Evolutionary conservation across 257 asterid species (phyloP).

Genomic region (Verbascum thapsus): DNA sequence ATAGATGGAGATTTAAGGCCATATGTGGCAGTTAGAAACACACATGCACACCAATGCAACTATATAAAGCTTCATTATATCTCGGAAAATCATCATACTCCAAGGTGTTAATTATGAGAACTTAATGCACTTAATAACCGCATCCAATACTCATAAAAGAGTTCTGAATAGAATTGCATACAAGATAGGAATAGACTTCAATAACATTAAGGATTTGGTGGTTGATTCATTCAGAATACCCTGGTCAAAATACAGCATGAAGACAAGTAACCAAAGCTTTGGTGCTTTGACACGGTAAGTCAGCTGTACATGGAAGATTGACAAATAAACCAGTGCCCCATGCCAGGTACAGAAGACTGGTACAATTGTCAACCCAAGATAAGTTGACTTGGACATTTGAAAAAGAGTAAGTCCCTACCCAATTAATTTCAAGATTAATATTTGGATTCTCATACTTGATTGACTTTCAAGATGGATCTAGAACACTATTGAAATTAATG

Average conservation of each 20-base stretch:
- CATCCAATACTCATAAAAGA: background rate
- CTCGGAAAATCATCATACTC: too few relatives aligned
- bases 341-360: constrained; percentile 18
- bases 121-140: background rate
- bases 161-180: constrained; percentile 9
- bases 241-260: constrained; percentile 1
- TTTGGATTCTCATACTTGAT: too few relatives aligned
- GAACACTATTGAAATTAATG: too few relatives aligned
- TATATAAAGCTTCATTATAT: too few relatives aligned
- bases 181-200: background rate
- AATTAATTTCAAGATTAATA: constrained; percentile 12
- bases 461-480: too few relatives aligned
- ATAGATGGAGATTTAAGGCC: background rate
- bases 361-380: constrained; percentile 5
- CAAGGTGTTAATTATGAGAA: background rate
- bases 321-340: constrained; percentile 21
- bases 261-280: constrained; percentile 19
- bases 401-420: constrained; percentile 1
- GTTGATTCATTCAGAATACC: background rate
- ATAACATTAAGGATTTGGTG: background rate
- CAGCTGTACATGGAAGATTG: constrained; percentile 27
- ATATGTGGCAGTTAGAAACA: background rate
- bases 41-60: background rate
- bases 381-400: constrained; percentile 20
- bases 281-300: constrained; percentile 15